Evolutionary conservation across 768 basidiomycete genomes (phyloP).

Genomic region (Phaeolepiota aurea): DNA sequence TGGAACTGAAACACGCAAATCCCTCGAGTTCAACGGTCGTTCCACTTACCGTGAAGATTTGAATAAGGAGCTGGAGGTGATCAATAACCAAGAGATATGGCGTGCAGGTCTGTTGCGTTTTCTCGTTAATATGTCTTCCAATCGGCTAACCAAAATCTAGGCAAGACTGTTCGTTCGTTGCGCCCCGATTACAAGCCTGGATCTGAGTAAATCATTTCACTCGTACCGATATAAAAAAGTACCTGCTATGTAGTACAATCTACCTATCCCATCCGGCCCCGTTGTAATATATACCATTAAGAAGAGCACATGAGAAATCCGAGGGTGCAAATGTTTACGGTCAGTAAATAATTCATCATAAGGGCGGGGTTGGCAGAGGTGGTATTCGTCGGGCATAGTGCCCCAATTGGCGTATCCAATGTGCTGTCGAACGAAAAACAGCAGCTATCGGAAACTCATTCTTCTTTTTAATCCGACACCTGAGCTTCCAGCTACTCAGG

Average conservation of each 20-base stretch:
- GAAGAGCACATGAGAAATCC: too few species aligned
- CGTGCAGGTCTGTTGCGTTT: slow-evolving; percentile 59
- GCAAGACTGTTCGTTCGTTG: slow-evolving; percentile 86
- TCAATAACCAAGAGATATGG: slow-evolving; percentile 99
- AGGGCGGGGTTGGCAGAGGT: not conserved
- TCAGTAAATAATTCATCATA: too few species aligned
- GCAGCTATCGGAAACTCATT: not conserved
- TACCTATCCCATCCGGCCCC: slow-evolving; percentile 6
- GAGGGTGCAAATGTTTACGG: too few species aligned
- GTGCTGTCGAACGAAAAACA: not conserved
- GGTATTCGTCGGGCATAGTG: not conserved
- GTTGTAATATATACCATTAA: not conserved
- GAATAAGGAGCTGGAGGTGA: slow-evolving; percentile 85
- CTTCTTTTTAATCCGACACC: not conserved
- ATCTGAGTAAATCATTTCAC: slow-evolving; percentile 24
- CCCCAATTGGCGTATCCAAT: not conserved
- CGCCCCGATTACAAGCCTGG: slow-evolving; percentile 80
- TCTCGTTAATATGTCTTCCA: not conserved
- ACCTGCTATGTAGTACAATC: not conserved
- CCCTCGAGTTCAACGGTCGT: slow-evolving; percentile 92
- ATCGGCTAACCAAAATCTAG: slow-evolving; percentile 19
- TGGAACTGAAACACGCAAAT: slow-evolving; percentile 95
- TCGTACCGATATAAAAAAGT: not conserved
- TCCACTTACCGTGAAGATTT: slow-evolving; percentile 90
- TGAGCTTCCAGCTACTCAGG: not conserved